Conservation (phyloP, 208 protist species). For the Acanthamoeba rhysodes region DNA sequence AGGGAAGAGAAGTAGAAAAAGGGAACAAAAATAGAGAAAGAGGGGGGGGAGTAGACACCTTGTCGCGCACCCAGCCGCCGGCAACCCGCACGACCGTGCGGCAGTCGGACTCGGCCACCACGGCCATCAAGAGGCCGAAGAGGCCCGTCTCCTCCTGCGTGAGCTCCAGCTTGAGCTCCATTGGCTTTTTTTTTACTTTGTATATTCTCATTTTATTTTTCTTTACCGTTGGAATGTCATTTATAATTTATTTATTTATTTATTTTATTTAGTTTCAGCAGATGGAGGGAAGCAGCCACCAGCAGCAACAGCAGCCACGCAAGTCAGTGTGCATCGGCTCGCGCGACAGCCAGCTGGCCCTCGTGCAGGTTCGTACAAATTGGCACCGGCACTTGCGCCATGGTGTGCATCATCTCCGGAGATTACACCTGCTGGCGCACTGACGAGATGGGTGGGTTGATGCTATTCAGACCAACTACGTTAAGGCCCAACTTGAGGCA, state of each 20-base stretch:
- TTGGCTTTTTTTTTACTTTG: too few relatives aligned
- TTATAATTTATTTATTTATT: background rate
- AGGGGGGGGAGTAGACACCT: constrained; percentile 77
- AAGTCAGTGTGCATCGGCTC: constrained; percentile 36
- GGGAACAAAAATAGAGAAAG: too few relatives aligned
- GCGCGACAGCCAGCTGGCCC: constrained; percentile 66
- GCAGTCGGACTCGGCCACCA: background rate
- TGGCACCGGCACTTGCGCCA: background rate
- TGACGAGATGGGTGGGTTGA: too few relatives aligned
- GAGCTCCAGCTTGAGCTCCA: too few relatives aligned
- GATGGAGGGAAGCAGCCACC: background rate
- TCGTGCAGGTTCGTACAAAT: background rate
- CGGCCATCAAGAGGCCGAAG: background rate
- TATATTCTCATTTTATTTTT: background rate
- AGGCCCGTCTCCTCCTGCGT: background rate
- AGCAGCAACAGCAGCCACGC: background rate
- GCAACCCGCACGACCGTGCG: constrained; percentile 87
- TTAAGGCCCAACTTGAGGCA: constrained; percentile 49
- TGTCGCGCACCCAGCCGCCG: constrained; percentile 99
- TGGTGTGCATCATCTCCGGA: background rate
- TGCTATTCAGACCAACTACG: constrained; percentile 33
- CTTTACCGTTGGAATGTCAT: background rate
- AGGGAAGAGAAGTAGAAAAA: background rate
- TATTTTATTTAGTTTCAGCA: background rate
- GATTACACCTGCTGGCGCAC: too few relatives aligned